Evolutionary conservation across 345 rosid species (phyloP).

Genomic region (Lepidium didymum): DNA sequence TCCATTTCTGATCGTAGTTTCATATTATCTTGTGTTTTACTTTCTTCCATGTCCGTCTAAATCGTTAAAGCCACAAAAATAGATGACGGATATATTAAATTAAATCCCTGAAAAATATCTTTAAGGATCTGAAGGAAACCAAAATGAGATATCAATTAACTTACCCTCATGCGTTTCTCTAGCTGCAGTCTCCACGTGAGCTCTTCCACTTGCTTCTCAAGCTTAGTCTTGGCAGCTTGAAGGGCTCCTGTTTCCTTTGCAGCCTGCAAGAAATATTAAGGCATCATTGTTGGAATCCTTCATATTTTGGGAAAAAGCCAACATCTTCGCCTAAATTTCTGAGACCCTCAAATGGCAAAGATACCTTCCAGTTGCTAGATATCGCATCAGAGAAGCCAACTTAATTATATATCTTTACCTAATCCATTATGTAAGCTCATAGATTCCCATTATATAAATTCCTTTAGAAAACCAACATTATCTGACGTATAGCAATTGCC

Average conservation of each 20-base stretch:
- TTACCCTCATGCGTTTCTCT: slow-evolving; percentile 84
- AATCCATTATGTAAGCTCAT: neutral
- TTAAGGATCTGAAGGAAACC: neutral
- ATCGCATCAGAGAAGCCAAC: neutral
- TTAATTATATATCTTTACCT: neutral
- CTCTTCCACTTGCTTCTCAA: slow-evolving; percentile 93
- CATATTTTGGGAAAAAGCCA: neutral
- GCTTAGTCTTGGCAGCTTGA: slow-evolving; percentile 84
- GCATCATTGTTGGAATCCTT: neutral
- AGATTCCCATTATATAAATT: neutral
- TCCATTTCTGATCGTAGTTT: slow-evolving; percentile 71
- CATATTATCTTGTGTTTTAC: slow-evolving; percentile 79
- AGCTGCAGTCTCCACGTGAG: slow-evolving; percentile 72
- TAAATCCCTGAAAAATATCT: neutral
- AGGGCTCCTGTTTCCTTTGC: slow-evolving; percentile 96
- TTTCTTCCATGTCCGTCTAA: slow-evolving; percentile 83
- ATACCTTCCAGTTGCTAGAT: slow-evolving; percentile 2
- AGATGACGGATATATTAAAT: neutral
- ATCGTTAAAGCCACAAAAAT: slow-evolving; percentile 13
- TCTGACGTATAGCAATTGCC: neutral
- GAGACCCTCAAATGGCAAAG: neutral
- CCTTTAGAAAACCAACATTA: neutral
- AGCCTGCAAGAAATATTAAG: slow-evolving; percentile 49
- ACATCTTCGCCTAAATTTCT: neutral
- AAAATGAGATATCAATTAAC: neutral